These are phyloP conservation scores for Rhodamnia argentea DNA, from an alignment of 345 rosid genomes.

Conservation along the genomic window DNA sequence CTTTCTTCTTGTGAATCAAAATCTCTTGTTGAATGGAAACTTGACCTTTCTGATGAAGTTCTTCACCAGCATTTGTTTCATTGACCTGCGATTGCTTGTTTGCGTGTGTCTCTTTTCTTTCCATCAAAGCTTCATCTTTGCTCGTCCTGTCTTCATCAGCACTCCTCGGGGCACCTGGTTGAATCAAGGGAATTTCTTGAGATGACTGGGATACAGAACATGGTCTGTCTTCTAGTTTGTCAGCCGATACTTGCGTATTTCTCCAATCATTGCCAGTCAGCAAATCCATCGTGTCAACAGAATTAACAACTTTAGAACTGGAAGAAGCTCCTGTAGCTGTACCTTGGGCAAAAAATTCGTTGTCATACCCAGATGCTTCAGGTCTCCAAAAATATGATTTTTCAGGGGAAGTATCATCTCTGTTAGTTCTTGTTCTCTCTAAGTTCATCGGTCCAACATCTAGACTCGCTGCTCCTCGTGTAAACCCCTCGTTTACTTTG, in stretches of 20 bases:
- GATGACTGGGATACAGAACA: conserved; percentile 2
- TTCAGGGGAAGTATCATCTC: not conserved
- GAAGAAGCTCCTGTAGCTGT: conserved; percentile 3
- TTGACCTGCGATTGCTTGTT: conserved; percentile 1
- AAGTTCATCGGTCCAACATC: conserved; percentile 12
- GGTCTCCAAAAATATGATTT: not conserved
- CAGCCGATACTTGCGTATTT: conserved; percentile 11
- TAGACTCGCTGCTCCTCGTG: not conserved
- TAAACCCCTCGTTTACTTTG: not conserved
- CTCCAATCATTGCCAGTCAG: conserved; percentile 28
- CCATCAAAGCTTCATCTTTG: not conserved
- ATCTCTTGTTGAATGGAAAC: conserved; percentile 44
- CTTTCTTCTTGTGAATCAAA: conserved; percentile 65
- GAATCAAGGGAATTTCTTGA: not conserved
- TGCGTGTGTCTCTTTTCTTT: not conserved
- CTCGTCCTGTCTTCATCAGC: not conserved
- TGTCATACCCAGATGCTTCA: not conserved
- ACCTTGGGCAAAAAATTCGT: not conserved
- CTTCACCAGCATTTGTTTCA: conserved; percentile 12
- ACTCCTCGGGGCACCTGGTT: not conserved
- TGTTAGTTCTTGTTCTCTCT: not conserved
- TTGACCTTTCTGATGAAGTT: conserved; percentile 24
- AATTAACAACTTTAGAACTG: conserved; percentile 10
- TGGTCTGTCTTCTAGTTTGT: conserved; percentile 16
- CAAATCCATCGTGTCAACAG: conserved; percentile 28